A percentile compares a stretch with the other conserved stretches of the same genome.
These are phyloP conservation scores for Verticillium dahliae DNA, from an alignment of 2,329 filamentous ascomycete species.

Conservation along the genomic window DNA sequence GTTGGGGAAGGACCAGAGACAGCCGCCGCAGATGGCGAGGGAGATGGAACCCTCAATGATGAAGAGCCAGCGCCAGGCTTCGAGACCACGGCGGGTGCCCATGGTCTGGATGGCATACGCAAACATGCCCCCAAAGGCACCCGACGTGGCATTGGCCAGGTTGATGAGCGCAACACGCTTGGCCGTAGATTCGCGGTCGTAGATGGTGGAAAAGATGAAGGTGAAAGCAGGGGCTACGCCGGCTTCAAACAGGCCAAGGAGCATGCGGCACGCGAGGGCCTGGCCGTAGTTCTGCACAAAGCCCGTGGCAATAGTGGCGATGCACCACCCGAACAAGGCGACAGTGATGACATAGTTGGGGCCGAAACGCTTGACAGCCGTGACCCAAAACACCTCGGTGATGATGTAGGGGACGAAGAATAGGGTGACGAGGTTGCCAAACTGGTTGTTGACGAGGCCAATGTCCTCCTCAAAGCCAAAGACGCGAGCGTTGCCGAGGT, in stretches of 20 bases:
- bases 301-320: constrained; percentile 16
- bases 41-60: constrained; percentile 31
- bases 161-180: constrained; percentile 17
- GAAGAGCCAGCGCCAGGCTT: constrained; percentile 42
- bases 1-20: constrained; percentile 32
- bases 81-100: constrained; percentile 33
- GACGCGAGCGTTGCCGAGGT: constrained; percentile 48
- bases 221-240: constrained; percentile 20
- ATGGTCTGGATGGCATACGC: constrained; percentile 22
- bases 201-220: constrained; percentile 22
- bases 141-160: constrained; percentile 16
- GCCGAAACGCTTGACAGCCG: constrained; percentile 17
- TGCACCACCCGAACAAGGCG: constrained; percentile 19
- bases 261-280: constrained; percentile 15
- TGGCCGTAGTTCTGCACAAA: constrained; percentile 15
- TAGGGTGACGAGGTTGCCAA: constrained; percentile 47
- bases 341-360: constrained; percentile 14
- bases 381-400: constrained; percentile 13
- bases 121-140: constrained; percentile 15
- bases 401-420: constrained; percentile 23
- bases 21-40: constrained; percentile 16
- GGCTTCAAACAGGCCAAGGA: constrained; percentile 21
- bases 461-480: constrained; percentile 47
- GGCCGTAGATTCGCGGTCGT: constrained; percentile 20
- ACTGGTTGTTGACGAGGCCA: constrained; percentile 47